Base-by-base conservation (phyloP, 768 basidiomycete species). In the Boletus rubescentipes region DNA sequence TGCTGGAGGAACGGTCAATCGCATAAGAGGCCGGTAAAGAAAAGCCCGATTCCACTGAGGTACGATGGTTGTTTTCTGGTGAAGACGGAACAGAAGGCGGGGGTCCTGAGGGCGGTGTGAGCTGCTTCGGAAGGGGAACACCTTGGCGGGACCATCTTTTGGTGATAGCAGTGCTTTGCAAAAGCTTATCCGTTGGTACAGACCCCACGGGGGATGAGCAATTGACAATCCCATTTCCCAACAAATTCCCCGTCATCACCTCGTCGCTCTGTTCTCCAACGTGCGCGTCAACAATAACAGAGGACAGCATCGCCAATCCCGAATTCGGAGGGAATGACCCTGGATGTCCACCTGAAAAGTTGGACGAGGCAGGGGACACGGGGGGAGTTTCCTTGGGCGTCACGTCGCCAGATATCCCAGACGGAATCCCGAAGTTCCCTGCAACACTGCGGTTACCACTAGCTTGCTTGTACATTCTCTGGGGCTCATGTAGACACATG, bases 41-140 rank as follows among this genome's bases (percentile, higher is more conserved):
- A 20, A 63, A 53, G 34, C 59, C 55, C 15, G 67, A 66, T 20
- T 58, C 64, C 29, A 66, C 55, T 15, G 67, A 65, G 21, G 43
- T 29, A 29, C 65, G 71, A 52, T 40, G 57, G 53, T 64, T 54
- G 48, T 57, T 34, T 20, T 65, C 67, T 16, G 57, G 43, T 26
- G 59, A 49, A 71, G 54, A 40, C 6, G 74, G 81, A 23, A 78
- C 66, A 15, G 79, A 77, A 5, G 84, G 82, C 29, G 82, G 71
- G 15, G 86, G 84, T 7, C 83, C 86, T 26, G 72, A 77, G 2
- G 86, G 84, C 10, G 85, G 85, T 5, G 80, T 80, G 45, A 76
- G 65, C 43, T 78, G 76, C 20, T 79, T 76, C 9, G 85, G 85
- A 30, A 78, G 57, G 73, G 65, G 26, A 63, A 62, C 34, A 14